Percentiles rank a stretch among this genome's conserved stretches.
Conservation (phyloP, 768 basidiomycete species). For the Trametes elegans region DNA sequence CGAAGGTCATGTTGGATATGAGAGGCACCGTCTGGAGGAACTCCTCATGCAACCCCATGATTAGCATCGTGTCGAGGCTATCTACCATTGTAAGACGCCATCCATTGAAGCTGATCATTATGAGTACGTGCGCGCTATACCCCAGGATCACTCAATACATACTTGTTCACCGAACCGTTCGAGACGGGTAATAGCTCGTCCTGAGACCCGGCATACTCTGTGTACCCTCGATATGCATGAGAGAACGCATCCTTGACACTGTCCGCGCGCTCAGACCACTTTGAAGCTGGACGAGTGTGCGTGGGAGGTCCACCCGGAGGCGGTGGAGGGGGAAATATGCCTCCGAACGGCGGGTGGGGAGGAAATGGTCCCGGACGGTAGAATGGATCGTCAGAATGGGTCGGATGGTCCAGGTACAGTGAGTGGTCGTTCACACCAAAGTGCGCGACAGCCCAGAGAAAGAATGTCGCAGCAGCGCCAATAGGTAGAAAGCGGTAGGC, state of each 20-base stretch:
- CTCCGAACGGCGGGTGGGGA: conserved; percentile 1
- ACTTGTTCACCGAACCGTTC: conserved; percentile 51
- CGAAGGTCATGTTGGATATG: conserved; percentile 50
- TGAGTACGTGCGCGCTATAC: neutral
- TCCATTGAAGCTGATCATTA: conserved; percentile 61
- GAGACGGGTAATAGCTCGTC: conserved; percentile 63
- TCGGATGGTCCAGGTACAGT: neutral
- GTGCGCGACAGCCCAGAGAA: conserved; percentile 7
- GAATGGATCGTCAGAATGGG: neutral
- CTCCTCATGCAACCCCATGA: conserved; percentile 76
- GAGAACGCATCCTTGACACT: conserved; percentile 61
- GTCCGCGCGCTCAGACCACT: conserved; percentile 53
- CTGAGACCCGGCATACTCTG: conserved; percentile 52
- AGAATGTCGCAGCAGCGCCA: conserved; percentile 1
- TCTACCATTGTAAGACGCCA: conserved; percentile 82
- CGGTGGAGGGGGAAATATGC: neutral
- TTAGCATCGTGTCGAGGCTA: conserved; percentile 80
- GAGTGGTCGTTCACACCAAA: neutral
- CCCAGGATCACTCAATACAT: too few relatives aligned
- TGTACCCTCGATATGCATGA: conserved; percentile 68
- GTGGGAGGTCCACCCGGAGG: neutral
- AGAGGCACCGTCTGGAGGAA: conserved; percentile 61
- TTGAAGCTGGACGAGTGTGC: conserved; percentile 17
- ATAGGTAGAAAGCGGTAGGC: conserved; percentile 8
- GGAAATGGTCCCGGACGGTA: conserved; percentile 14